Evolutionary conservation across 73 alveolate species (phyloP).

Genomic region (Tetrahymena thermophila): DNA sequence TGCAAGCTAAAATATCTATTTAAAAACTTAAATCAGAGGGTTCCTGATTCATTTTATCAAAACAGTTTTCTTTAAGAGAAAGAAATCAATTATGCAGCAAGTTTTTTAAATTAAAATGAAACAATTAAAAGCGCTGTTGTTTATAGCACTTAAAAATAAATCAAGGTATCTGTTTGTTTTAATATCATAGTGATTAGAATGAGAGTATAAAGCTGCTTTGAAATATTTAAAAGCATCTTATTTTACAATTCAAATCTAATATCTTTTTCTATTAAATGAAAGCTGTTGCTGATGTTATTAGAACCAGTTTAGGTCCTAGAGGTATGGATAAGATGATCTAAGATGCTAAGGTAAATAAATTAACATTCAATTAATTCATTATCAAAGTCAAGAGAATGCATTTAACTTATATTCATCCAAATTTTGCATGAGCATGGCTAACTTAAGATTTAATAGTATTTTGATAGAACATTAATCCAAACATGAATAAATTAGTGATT

Average conservation of each 20-base stretch:
- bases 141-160: too few relatives aligned
- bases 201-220: background rate
- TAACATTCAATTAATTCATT: background rate
- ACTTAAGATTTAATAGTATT: background rate
- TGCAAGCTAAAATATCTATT: background rate
- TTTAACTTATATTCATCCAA: background rate
- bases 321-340: conserved; percentile 99
- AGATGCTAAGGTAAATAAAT: conserved; percentile 23
- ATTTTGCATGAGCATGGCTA: background rate
- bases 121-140: background rate
- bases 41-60: background rate
- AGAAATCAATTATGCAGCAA: background rate
- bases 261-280: background rate
- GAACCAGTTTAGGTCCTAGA: conserved; percentile 99
- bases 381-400: background rate
- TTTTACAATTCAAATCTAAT: background rate
- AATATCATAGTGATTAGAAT: background rate
- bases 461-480: background rate
- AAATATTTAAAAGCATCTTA: background rate
- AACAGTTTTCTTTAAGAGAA: background rate
- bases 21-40: background rate
- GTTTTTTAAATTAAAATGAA: background rate
- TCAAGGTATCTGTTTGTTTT: background rate
- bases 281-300: conserved; percentile 94
- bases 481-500: background rate